Evolutionary conservation across 768 basidiomycete species (phyloP).

Genomic region (Obba rivulosa): DNA sequence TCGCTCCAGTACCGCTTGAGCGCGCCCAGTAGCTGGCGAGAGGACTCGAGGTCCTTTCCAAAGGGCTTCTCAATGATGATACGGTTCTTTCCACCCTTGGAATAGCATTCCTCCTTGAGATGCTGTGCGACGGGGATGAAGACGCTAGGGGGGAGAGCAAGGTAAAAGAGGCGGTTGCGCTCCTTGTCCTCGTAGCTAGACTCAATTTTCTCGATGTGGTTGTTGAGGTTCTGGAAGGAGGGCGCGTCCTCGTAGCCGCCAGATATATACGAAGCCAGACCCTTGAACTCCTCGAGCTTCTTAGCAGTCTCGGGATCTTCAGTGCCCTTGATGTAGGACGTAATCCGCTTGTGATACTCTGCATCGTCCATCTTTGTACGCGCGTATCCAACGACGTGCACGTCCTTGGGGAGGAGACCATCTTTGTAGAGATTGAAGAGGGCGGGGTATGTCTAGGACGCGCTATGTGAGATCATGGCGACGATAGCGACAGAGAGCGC

Average conservation of each 20-base stretch:
- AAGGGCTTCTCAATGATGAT: conserved; percentile 99
- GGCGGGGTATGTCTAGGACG: conserved; percentile 85
- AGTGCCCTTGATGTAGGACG: conserved; percentile 80
- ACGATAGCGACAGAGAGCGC: neutral
- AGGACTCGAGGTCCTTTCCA: conserved; percentile 88
- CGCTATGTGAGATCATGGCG: too few relatives aligned
- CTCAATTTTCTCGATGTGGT: conserved; percentile 76
- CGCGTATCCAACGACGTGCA: conserved; percentile 94
- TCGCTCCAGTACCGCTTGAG: conserved; percentile 90
- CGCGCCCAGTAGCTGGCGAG: conserved; percentile 66
- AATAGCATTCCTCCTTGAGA: conserved; percentile 77
- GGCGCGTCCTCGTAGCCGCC: conserved; percentile 85
- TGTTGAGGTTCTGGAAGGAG: conserved; percentile 73
- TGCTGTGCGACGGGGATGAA: conserved; percentile 87
- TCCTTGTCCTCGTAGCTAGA: conserved; percentile 54
- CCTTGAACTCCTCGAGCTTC: conserved; percentile 81
- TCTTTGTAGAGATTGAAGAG: conserved; percentile 84
- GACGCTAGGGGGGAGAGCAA: conserved; percentile 95
- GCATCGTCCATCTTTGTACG: conserved; percentile 87
- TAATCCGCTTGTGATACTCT: conserved; percentile 82
- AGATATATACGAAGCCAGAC: conserved; percentile 71
- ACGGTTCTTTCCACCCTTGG: conserved; percentile 70
- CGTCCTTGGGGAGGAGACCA: conserved; percentile 73
- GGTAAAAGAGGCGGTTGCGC: conserved; percentile 88
- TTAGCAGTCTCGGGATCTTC: conserved; percentile 51